Evolutionary conservation across 2,329 filamentous ascomycete species (phyloP).

Genomic region (Cytospora leucostoma): DNA sequence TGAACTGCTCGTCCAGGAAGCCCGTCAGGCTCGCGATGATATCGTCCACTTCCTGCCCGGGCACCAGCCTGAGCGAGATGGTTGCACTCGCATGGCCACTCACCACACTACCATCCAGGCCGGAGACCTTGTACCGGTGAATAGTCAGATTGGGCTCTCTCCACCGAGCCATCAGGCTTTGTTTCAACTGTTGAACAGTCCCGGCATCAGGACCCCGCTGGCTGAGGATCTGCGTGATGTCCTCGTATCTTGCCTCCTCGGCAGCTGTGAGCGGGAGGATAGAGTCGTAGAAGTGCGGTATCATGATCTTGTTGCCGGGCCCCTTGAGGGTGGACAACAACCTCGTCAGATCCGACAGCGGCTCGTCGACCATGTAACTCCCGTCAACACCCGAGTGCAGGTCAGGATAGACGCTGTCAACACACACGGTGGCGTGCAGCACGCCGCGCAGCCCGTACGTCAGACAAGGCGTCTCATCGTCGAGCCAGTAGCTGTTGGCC

Average conservation of each 20-base stretch:
- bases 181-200: slow-evolving; percentile 70
- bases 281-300: slow-evolving; percentile 86
- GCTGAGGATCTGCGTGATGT: slow-evolving; percentile 77
- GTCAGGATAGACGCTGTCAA: slow-evolving; percentile 84
- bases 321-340: slow-evolving; percentile 82
- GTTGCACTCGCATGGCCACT: slow-evolving; percentile 86
- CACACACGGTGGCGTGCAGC: slow-evolving; percentile 85
- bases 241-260: slow-evolving; percentile 79
- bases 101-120: slow-evolving; percentile 88
- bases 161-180: slow-evolving; percentile 90
- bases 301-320: slow-evolving; percentile 74
- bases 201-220: slow-evolving; percentile 64
- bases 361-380: slow-evolving; percentile 85
- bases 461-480: slow-evolving; percentile 91
- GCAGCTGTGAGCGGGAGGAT: slow-evolving; percentile 74
- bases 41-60: slow-evolving; percentile 83
- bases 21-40: slow-evolving; percentile 67
- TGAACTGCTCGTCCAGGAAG: slow-evolving; percentile 73
- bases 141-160: slow-evolving; percentile 92
- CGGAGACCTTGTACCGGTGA: slow-evolving; percentile 89
- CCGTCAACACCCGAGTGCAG: slow-evolving; percentile 97
- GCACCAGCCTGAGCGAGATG: slow-evolving; percentile 87
- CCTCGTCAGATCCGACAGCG: slow-evolving; percentile 85
- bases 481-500: slow-evolving; percentile 98
- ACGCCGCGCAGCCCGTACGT: slow-evolving; percentile 94